These are phyloP conservation scores for Fraxinus angustifolia DNA, from an alignment of 305 asterid genomes.

Conservation along the genomic window DNA sequence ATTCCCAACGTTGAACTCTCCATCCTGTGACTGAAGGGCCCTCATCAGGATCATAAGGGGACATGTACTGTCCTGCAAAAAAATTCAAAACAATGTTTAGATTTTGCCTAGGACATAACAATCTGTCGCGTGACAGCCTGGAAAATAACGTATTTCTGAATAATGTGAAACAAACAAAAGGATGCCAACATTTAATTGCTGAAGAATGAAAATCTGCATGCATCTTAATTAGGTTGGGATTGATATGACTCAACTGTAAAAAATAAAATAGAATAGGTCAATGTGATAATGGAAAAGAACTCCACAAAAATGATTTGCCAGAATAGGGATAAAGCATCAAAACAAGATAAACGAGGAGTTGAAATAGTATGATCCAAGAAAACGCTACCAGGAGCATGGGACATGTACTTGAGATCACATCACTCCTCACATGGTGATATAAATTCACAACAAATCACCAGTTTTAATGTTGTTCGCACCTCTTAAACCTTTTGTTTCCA, in stretches of 20 bases:
- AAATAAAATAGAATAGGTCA: not conserved
- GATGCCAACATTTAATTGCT: not conserved
- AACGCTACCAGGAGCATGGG: not conserved
- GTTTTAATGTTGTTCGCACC: not conserved
- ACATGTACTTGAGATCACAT: not conserved
- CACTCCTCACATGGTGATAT: not conserved
- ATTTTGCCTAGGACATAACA: not conserved
- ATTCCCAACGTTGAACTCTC: conserved; percentile 99
- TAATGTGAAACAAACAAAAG: not conserved
- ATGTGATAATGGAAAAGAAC: not conserved
- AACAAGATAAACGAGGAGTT: not conserved
- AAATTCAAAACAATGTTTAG: conserved; percentile 17
- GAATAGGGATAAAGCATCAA: not conserved
- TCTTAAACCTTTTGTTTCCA: not conserved
- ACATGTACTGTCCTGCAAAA: conserved; percentile 95
- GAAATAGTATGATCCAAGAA: not conserved
- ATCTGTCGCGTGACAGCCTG: not conserved
- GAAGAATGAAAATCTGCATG: not conserved
- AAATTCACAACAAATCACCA: not conserved
- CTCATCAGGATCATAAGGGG: conserved; percentile 99
- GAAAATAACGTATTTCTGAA: not conserved
- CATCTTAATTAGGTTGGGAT: not conserved
- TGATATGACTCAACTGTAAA: not conserved
- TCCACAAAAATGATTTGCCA: not conserved
- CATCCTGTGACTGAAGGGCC: conserved; percentile 98